These are phyloP conservation scores for Stephania japonica DNA, from an alignment of 164 flowering plant genomes.

Conservation along the genomic window DNA sequence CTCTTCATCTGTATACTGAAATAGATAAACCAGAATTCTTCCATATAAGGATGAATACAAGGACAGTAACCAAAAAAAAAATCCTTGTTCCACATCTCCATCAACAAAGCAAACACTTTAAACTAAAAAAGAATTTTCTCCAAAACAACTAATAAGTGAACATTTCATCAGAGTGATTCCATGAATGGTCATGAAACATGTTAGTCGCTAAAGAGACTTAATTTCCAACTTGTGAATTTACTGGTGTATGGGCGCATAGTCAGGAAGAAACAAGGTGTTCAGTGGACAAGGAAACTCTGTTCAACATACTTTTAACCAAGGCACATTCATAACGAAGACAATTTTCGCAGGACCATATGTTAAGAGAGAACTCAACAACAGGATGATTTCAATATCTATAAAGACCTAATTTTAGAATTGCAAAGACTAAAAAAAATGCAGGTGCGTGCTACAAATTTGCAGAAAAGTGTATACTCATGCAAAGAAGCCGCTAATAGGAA, in stretches of 20 bases:
- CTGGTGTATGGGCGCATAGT: neutral
- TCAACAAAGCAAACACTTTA: neutral
- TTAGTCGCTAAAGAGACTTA: neutral
- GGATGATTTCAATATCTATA: neutral
- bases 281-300: neutral
- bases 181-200: neutral
- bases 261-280: neutral
- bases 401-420: neutral
- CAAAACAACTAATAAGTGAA: neutral
- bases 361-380: neutral
- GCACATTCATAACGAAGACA: neutral
- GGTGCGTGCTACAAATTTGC: neutral
- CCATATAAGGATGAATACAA: constrained; percentile 6
- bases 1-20: constrained; percentile 91
- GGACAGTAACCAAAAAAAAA: neutral
- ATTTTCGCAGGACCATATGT: neutral
- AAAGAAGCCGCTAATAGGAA: constrained; percentile 1
- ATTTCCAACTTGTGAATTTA: neutral
- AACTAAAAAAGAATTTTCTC: neutral
- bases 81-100: neutral
- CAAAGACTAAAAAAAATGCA: neutral
- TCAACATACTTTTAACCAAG: neutral
- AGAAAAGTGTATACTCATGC: neutral
- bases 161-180: neutral
- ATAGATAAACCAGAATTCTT: constrained; percentile 7